phyloP scores from a whole-genome alignment of 2,329 filamentous ascomycete genomes.

The Zymoseptoria pseudotritici region DNA sequence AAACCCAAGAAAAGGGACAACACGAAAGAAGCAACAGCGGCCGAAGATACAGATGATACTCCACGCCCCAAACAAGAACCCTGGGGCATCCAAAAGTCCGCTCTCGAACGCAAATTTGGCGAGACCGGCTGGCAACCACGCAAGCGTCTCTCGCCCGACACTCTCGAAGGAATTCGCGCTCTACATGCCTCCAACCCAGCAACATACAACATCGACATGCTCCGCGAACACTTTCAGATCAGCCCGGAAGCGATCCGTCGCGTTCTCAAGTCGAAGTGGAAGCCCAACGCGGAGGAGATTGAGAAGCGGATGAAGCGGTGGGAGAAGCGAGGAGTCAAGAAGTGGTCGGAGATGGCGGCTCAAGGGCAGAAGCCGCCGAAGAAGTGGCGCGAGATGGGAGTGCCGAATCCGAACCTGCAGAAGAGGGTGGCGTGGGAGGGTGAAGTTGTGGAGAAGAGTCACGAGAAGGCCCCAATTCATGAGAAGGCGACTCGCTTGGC shows the following conservation, averaged over 20 bases:
- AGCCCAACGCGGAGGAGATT: constrained; percentile 45
- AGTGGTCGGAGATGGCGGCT: constrained; percentile 42
- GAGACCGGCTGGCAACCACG: constrained; percentile 69
- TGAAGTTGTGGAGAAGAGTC: constrained; percentile 3
- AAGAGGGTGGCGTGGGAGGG: constrained; percentile 1
- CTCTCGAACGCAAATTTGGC: constrained; percentile 69
- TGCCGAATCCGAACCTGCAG: constrained; percentile 18
- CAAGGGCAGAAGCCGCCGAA: constrained; percentile 50
- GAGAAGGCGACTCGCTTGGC: not conserved
- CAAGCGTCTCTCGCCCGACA: constrained; percentile 86
- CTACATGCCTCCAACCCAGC: constrained; percentile 71
- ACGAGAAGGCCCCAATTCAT: not conserved
- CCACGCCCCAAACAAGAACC: constrained; percentile 30
- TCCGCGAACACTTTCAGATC: constrained; percentile 76
- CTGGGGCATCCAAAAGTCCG: constrained; percentile 73
- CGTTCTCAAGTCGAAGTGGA: constrained; percentile 75
- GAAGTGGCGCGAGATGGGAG: constrained; percentile 44
- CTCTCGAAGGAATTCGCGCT: constrained; percentile 79
- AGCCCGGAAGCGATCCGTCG: constrained; percentile 79
- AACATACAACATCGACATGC: constrained; percentile 63
- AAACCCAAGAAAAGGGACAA: not conserved
- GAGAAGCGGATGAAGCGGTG: constrained; percentile 38
- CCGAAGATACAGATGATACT: constrained; percentile 1
- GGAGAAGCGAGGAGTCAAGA: constrained; percentile 42
- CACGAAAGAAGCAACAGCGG: constrained; percentile 1